Evolutionary conservation across 306 rosid species (phyloP), one percentile per base, ranked within the genome.

Genomic region (Neltuma alba): DNA sequence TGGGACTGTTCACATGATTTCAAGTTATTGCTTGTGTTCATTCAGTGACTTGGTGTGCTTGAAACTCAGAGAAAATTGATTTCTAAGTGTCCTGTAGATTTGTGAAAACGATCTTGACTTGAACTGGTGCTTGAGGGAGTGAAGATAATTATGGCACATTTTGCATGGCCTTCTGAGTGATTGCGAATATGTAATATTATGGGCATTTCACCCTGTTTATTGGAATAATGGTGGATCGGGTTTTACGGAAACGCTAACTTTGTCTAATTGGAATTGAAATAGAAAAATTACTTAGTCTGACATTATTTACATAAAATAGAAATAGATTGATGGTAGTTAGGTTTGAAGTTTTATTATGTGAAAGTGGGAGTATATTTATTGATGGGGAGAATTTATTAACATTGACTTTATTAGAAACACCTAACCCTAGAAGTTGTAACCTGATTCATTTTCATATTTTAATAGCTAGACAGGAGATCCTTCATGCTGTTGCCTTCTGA

Each of bases 1-100:
- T 34, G 16, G 64, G 30, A 33, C 6, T 57, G 34, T 57, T 55
- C 13, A 27, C 55, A 48, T 7, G 16, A 21, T 10, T 10, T 57
- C 7, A 57, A 70, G 37, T 71, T 23, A 34, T 72, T 61, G 31
- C 40, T 58, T 61, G 65, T 18, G n/a, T 57, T 25, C 14, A 16
- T 61, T 33, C 16, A 50, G 7, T 65, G 50, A 45, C 50, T 34
- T 77, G 52, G 11, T 77, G 23, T 25, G 33, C 21, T 1, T 52
- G 41, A 62, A 38, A 62, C 41, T 18, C 11, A 4, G 61, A 15
- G 4, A 33, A 33, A 33, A 62, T 47, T 62, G 79, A 80, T 50
- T 62, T 9, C 23, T 18, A 14, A 34, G 36, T 27, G 79, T 37
- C 74, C 77, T 48, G 67, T 74, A 52, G n/a, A n/a, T n/a, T n/a